Evolutionary conservation across 2,329 filamentous ascomycete species (phyloP), one percentile per base, ranked within the genome.

Genomic region (Trichoderma sp.): DNA sequence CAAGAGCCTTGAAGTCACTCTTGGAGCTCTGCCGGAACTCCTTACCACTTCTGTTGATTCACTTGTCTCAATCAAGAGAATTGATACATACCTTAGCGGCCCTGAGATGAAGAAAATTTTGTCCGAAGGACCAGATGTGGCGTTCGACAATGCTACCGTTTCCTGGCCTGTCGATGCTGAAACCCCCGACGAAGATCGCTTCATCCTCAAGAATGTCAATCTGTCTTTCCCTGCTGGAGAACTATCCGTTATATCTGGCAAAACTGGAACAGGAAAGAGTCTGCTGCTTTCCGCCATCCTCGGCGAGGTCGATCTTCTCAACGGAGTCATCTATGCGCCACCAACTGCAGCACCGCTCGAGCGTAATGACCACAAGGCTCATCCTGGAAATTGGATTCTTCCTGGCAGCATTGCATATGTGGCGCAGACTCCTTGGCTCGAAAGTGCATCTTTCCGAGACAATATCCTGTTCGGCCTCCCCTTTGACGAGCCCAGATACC

Each of bases 361-460:
- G 33, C 88, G 92, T 50, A 88, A 89, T 77, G 92, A 94, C 78
- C 81, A 84, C 71, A 89, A 91, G 77, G 93, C 93, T 2, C 92
- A 89, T 65, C 85, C 81, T 63, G 86, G 83, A 38, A 89, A 94
- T 78, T 95, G 93, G 93, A 91, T 93, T 62, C 88, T 95, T 18
- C 88, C 91, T 8, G 88, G 89, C 3, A 89, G 92, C 2, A 88
- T 95, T 65, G 94, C 94, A 0, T 96, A 92, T 79, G 93, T 95
- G 41, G 90, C 92, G 1, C 93, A 95, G 81, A 94, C 93, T 8
- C 94, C 94, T 0, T 97, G 94, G 94, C 94, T 97, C 66, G 94
- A 96, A 80, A 96, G 95, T 79, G 93, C 92, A 1, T 93, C 91
- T 6, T 91, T 97, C 77, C 91, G 89, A 74, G 91, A 95, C 62